Percentiles rank a stretch among this genome's conserved stretches.
These are phyloP conservation scores for Penicillium nordicum DNA, from an alignment of 2,329 filamentous ascomycete genomes.

Conservation along the genomic window DNA sequence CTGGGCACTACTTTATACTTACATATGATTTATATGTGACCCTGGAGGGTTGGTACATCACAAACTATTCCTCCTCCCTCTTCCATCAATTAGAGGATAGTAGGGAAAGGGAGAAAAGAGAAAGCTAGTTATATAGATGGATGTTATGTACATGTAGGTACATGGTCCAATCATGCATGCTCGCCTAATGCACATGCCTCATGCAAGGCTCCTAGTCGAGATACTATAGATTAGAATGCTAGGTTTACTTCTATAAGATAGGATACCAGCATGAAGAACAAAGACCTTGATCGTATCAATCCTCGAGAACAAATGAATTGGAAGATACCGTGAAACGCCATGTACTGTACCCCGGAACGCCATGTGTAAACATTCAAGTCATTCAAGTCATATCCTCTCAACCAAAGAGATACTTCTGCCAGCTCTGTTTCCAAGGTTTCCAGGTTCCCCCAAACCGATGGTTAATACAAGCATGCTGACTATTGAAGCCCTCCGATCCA, in stretches of 20 bases:
- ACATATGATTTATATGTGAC: no score
- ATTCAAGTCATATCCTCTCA: conserved; percentile 6
- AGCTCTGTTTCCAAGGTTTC: conserved; percentile 37
- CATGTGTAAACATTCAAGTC: not conserved
- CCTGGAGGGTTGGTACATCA: not conserved
- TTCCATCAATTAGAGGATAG: not conserved
- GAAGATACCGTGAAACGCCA: not conserved
- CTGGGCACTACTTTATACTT: no score
- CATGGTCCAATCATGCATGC: not conserved
- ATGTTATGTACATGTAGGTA: no score
- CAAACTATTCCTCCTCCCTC: not conserved
- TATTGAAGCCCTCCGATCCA: conserved; percentile 26
- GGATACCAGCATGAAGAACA: not conserved
- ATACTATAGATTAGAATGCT: not conserved
- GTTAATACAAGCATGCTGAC: conserved; percentile 32
- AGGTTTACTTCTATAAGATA: not conserved
- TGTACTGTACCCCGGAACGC: not conserved
- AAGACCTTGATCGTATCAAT: not conserved
- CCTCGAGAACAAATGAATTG: not conserved
- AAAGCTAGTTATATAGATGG: no score
- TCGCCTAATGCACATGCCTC: not conserved
- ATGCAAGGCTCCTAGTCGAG: not conserved
- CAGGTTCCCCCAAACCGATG: conserved; percentile 35
- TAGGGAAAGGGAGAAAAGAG: no score
- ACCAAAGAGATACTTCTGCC: conserved; percentile 30